Evolutionary conservation across 2,329 filamentous ascomycete genomes (phyloP).

Genomic region (Aspergillus sp.): DNA sequence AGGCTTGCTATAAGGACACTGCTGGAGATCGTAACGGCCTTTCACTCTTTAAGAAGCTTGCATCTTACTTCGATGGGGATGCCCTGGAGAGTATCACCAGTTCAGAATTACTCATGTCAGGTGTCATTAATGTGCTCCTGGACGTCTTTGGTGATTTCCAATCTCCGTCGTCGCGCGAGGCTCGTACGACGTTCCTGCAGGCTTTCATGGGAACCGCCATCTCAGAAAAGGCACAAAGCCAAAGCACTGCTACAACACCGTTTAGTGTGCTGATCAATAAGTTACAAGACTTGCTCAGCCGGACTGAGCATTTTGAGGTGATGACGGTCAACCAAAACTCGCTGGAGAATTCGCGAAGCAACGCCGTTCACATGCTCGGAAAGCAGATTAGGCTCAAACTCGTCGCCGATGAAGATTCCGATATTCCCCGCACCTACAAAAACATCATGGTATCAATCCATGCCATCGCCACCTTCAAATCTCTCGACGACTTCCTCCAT

Average conservation of each 20-base stretch:
- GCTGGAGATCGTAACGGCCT: slow-evolving; percentile 44
- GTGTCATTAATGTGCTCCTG: slow-evolving; percentile 76
- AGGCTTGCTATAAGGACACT: slow-evolving; percentile 57
- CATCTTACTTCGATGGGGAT: slow-evolving; percentile 80
- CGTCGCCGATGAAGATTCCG: slow-evolving; percentile 76
- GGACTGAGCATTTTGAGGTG: slow-evolving; percentile 96
- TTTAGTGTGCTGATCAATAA: slow-evolving; percentile 91
- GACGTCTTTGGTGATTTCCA: slow-evolving; percentile 71
- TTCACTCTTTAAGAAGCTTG: slow-evolving; percentile 66
- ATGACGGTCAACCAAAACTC: slow-evolving; percentile 90
- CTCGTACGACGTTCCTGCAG: slow-evolving; percentile 77
- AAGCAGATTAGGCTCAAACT: slow-evolving; percentile 90
- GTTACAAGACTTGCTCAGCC: slow-evolving; percentile 88
- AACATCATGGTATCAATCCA: slow-evolving; percentile 99
- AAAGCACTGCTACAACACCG: slow-evolving; percentile 65
- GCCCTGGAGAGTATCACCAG: slow-evolving; percentile 91
- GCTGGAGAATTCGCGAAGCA: slow-evolving; percentile 82
- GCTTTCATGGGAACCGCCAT: slow-evolving; percentile 79
- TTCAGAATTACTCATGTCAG: slow-evolving; percentile 84
- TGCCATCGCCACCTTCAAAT: slow-evolving; percentile 95
- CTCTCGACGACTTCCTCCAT: slow-evolving; percentile 88
- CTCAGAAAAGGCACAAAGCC: slow-evolving; percentile 52
- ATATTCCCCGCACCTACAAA: slow-evolving; percentile 77
- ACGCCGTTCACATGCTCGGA: slow-evolving; percentile 88
- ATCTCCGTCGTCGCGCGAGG: slow-evolving; percentile 39